Evolutionary conservation across 2,329 filamentous ascomycete species (phyloP).

Genomic region (Cercospora zeae-maydis): DNA sequence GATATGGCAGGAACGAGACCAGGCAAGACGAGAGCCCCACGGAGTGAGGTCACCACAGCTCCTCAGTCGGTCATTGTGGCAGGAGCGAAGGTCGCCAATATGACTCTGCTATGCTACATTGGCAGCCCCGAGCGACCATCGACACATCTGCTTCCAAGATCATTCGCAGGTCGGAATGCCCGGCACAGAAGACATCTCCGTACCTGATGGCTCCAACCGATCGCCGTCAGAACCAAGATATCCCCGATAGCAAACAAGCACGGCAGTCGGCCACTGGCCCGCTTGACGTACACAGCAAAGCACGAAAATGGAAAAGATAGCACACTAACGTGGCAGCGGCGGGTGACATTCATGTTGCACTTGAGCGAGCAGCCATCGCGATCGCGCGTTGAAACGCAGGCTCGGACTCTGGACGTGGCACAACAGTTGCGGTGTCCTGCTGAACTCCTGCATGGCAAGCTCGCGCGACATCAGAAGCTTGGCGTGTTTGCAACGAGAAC

Average conservation of each 20-base stretch:
- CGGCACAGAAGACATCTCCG: background rate
- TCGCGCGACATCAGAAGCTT: background rate
- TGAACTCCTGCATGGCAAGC: background rate
- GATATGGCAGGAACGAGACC: background rate
- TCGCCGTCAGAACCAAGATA: background rate
- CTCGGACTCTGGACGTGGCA: background rate
- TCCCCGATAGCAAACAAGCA: background rate
- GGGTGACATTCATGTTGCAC: background rate
- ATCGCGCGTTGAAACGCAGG: background rate
- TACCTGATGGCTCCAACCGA: background rate
- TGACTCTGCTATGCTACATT: background rate
- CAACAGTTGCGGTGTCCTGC: background rate
- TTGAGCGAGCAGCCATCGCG: background rate
- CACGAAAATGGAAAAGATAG: background rate
- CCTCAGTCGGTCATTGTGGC: background rate
- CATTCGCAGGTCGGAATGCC: background rate
- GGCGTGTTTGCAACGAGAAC: background rate
- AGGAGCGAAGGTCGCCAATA: background rate
- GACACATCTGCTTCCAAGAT: background rate
- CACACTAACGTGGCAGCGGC: background rate
- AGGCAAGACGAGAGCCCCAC: background rate
- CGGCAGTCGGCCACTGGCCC: background rate
- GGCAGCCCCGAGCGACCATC: background rate
- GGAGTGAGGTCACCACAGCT: background rate
- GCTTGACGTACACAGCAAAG: background rate